Conservation (phyloP, 495 filamentous ascomycete genomes). For the Annulohypoxylon maeteangense region DNA sequence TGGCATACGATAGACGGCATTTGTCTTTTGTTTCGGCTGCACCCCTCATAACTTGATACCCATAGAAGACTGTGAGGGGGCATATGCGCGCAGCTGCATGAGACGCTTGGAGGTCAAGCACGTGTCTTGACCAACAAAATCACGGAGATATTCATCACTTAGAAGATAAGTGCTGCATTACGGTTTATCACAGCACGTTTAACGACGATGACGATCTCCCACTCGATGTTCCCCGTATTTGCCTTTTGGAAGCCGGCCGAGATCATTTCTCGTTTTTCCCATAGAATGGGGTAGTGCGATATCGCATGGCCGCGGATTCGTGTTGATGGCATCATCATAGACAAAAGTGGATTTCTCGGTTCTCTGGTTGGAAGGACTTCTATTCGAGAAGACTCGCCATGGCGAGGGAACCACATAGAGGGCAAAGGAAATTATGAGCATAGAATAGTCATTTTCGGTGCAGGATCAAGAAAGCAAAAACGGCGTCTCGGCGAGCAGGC, state of each 20-base stretch:
- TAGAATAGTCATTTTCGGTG: conserved; percentile 60
- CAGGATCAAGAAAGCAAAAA: conserved; percentile 51
- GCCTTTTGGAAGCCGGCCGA: conserved; percentile 50
- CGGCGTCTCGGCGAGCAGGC: conserved; percentile 50
- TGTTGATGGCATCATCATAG: conserved; percentile 59
- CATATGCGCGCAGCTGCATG: conserved; percentile 55
- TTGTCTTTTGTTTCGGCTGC: conserved; percentile 67
- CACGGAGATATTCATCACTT: conserved; percentile 49
- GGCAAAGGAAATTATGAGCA: conserved; percentile 46
- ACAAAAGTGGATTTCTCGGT: conserved; percentile 70
- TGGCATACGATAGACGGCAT: conserved; percentile 83
- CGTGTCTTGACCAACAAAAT: conserved; percentile 56
- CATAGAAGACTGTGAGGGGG: conserved; percentile 57
- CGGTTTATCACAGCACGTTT: conserved; percentile 47
- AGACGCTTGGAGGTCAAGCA: conserved; percentile 53
- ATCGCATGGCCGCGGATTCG: conserved; percentile 49
- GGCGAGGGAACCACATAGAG: conserved; percentile 43
- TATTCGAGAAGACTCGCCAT: conserved; percentile 47
- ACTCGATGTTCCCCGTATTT: conserved; percentile 50
- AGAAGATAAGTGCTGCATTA: conserved; percentile 46
- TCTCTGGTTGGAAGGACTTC: conserved; percentile 54
- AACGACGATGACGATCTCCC: conserved; percentile 50
- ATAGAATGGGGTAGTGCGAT: conserved; percentile 50
- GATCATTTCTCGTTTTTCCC: conserved; percentile 47
- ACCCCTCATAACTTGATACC: conserved; percentile 67